Evolutionary conservation across 2,329 filamentous ascomycete genomes (phyloP).

Genomic region (Colletotrichum cordylinicola): DNA sequence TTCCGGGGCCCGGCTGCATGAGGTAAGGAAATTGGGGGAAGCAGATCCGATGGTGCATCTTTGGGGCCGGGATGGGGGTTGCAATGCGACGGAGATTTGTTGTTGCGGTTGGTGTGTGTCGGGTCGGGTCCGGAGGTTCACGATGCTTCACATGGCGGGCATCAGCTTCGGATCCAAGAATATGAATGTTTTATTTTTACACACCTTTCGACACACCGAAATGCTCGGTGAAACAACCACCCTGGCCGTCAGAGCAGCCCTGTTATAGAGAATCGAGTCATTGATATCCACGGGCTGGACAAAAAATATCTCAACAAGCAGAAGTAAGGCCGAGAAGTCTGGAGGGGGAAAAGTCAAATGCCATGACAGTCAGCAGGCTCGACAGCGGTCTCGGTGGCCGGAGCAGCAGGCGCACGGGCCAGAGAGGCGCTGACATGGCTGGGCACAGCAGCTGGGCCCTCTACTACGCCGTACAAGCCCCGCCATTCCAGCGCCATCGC

Average conservation of each 20-base stretch:
- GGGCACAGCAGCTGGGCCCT: neutral
- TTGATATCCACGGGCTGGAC: neutral
- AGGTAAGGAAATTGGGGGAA: constrained; percentile 5
- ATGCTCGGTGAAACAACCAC: neutral
- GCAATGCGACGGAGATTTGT: constrained; percentile 4
- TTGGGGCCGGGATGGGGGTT: neutral
- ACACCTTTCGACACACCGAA: neutral
- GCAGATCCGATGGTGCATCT: neutral
- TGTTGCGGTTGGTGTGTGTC: constrained; percentile 1
- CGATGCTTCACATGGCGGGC: neutral
- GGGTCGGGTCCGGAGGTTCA: neutral
- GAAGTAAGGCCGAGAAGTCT: constrained; percentile 19
- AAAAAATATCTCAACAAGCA: constrained; percentile 14
- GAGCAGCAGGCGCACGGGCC: neutral
- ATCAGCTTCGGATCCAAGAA: neutral
- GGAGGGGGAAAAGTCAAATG: constrained; percentile 17
- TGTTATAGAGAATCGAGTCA: neutral
- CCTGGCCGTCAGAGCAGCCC: neutral
- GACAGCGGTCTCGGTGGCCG: neutral
- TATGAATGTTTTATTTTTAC: neutral
- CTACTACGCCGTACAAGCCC: neutral
- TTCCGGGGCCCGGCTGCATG: constrained; percentile 13
- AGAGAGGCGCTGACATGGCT: neutral
- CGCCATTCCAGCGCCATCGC: neutral
- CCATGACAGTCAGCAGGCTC: constrained; percentile 11